Evolutionary conservation across 1,139 yeast species (phyloP).

Genomic region (Hansenula sp.): DNA sequence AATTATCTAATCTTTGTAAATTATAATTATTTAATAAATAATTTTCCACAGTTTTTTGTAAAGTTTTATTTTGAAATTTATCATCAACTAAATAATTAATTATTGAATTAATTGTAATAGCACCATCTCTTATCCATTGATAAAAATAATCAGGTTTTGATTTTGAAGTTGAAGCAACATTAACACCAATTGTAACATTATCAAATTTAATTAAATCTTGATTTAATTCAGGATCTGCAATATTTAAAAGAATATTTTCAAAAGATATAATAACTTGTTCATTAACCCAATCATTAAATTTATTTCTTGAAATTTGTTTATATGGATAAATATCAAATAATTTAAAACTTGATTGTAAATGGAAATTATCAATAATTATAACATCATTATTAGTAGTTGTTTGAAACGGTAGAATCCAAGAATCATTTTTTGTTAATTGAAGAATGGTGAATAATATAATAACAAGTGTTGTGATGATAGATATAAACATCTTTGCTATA

Average conservation of each 20-base stretch:
- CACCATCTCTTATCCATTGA: slow-evolving; percentile 91
- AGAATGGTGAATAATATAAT: too few relatives aligned
- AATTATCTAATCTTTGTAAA: slow-evolving; percentile 64
- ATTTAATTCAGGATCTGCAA: slow-evolving; percentile 46
- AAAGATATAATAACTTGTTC: slow-evolving; percentile 49
- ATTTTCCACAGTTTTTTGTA: slow-evolving; percentile 41
- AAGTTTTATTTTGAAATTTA: slow-evolving; percentile 25
- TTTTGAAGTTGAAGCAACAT: slow-evolving; percentile 80
- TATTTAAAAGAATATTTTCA: slow-evolving; percentile 51
- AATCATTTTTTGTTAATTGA: too few relatives aligned
- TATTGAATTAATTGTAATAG: slow-evolving; percentile 70
- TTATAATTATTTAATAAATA: slow-evolving; percentile 55
- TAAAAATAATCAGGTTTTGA: slow-evolving; percentile 70
- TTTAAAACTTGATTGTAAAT: slow-evolving; percentile 16
- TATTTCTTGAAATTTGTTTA: slow-evolving; percentile 23
- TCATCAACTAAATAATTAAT: slow-evolving; percentile 39
- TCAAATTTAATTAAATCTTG: slow-evolving; percentile 23
- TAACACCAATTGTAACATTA: slow-evolving; percentile 60
- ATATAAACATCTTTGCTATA: too few relatives aligned
- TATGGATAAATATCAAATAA: slow-evolving; percentile 15
- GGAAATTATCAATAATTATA: slow-evolving; percentile 15
- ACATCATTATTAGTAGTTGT: neutral
- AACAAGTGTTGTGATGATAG: too few relatives aligned
- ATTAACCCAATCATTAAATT: slow-evolving; percentile 54
- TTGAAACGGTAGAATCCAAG: too few relatives aligned